Conservation (phyloP, 192 early-diverging fungal genomes). For the Coemansia sp. region DNA sequence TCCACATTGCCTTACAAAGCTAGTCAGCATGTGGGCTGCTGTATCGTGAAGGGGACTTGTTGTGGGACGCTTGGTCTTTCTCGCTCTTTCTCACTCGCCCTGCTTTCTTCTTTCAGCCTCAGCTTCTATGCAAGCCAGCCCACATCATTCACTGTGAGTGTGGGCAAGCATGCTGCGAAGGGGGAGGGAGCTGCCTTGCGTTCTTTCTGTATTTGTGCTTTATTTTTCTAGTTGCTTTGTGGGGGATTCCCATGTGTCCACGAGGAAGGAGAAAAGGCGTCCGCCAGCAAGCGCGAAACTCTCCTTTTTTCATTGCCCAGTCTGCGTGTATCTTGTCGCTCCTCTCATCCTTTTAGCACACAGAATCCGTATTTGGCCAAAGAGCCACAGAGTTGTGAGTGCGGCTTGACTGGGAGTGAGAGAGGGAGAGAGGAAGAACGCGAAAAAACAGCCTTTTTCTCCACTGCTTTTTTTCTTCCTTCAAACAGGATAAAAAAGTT, state of each 20-base stretch:
- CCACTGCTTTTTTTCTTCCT: neutral
- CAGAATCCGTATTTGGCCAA: neutral
- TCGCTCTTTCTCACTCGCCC: neutral
- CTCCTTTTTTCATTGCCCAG: neutral
- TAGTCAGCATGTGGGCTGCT: neutral
- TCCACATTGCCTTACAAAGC: neutral
- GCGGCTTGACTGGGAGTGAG: neutral
- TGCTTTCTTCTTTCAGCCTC: neutral
- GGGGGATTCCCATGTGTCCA: slow-evolving; percentile 8
- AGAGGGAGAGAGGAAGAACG: neutral
- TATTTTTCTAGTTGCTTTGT: slow-evolving; percentile 14
- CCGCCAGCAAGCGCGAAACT: neutral
- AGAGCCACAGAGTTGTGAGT: neutral
- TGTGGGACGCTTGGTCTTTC: neutral
- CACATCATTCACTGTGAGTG: neutral
- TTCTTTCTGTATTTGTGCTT: slow-evolving; percentile 5
- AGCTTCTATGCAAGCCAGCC: neutral
- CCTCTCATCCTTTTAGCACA: no score
- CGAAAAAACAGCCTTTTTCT: neutral
- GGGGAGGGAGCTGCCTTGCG: neutral
- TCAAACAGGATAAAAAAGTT: neutral
- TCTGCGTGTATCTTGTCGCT: no score
- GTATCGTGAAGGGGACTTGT: neutral
- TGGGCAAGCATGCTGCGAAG: slow-evolving; percentile 9
- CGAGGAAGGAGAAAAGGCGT: neutral